A percentile compares a stretch with the other conserved stretches of the same genome.
These are phyloP conservation scores for Cladorrhinum sp. DNA, from an alignment of 2,329 filamentous ascomycete genomes.

Conservation along the genomic window DNA sequence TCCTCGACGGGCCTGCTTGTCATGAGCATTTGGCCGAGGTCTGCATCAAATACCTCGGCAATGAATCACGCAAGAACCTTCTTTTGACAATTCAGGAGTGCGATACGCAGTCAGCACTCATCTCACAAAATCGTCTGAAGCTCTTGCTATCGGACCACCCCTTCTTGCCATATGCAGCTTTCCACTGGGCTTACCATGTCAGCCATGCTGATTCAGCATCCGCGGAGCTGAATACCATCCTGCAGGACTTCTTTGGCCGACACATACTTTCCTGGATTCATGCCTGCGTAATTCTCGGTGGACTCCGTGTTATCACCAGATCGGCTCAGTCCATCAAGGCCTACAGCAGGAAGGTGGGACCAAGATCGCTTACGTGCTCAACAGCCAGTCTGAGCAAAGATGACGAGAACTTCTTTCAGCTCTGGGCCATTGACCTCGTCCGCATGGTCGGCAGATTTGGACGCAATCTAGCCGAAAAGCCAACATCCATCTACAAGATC, in stretches of 20 bases:
- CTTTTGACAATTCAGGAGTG: too few relatives aligned
- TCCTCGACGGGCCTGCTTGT: background rate
- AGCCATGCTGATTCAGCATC: background rate
- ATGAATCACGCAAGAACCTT: constrained; percentile 4
- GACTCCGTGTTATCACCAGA: too few relatives aligned
- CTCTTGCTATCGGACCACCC: too few relatives aligned
- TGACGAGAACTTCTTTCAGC: background rate
- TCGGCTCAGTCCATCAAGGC: constrained; percentile 4
- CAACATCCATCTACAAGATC: constrained; percentile 8
- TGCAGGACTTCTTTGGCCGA: constrained; percentile 5
- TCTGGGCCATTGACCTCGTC: constrained; percentile 4
- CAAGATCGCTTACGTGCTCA: too few relatives aligned
- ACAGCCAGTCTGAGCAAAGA: background rate
- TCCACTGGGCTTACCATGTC: constrained; percentile 11
- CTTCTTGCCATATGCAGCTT: constrained; percentile 5
- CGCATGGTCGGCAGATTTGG: constrained; percentile 8
- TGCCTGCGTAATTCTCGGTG: too few relatives aligned
- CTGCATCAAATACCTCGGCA: constrained; percentile 2
- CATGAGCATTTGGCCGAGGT: constrained; percentile 1
- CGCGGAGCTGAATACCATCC: background rate
- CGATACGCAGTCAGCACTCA: background rate
- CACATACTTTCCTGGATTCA: constrained; percentile 9
- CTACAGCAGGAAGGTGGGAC: background rate
- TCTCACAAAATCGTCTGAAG: background rate
- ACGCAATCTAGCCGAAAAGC: background rate